Base-by-base conservation (phyloP, 352 stramenopile species). In the Phytophthora podocarpi region DNA sequence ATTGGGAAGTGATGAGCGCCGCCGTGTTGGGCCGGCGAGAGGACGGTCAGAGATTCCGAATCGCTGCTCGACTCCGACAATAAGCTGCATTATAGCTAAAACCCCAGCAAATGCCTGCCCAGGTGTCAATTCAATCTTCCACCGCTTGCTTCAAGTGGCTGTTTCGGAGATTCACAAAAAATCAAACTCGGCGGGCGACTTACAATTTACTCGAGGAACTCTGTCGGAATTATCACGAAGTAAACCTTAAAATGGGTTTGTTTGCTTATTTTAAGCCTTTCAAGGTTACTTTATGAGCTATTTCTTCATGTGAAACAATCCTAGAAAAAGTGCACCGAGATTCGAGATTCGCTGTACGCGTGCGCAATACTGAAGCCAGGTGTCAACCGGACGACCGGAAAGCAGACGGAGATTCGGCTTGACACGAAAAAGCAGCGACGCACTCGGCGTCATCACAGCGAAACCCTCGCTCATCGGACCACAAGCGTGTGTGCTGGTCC, bases 1-100 rank as follows among this genome's bases (percentile, higher is more conserved):
- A 70, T 60, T 70, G 34, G 16, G 10, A 66, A 70, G 40, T 70
- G 62, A 52, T 39, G 55, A 65, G 39, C 21, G 1, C 5, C 8
- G 11, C 16, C 43, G 31, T 35, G 21, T 50, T 45, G 15, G 23
- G 15, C 23, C 20, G 35, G 26, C 23, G 34, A 5, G n/a, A 34
- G 23, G 54, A 55, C 39, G 35, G 30, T 12, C 26, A 24, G 28
- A 61, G 49, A 62, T 49, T 62, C 40, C 24, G 30, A 46, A 57
- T 57, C 13, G 12, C 26, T 20, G 21, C 24, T 24, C 21, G 30
- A 26, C 10, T 4, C n/a, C 12, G 8, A 15, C 5, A 41, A n/a
- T n/a, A n/a, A n/a, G n/a, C 24, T 16, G 35, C n/a, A 31, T n/a
- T 42, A 48, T 8, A 43, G 21, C 24, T 31, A 50, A 21, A 50